Base-by-base conservation (phyloP, 345 rosid species). In the Sonneratia caseolaris region DNA sequence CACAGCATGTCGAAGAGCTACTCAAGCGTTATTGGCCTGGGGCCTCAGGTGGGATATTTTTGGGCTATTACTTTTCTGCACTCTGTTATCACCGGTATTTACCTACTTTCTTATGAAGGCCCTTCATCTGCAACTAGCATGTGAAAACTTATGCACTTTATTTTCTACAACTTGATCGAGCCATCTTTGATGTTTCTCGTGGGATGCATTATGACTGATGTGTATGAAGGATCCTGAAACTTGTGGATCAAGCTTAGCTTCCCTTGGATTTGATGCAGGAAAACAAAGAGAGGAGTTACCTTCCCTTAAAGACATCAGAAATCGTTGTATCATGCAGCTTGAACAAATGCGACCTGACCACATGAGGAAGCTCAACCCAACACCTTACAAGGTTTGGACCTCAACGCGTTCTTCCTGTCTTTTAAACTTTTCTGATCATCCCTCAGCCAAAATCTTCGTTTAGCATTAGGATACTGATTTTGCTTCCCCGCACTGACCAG, bases 1-100 rank as follows among this genome's bases (percentile, higher is more conserved):
- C 97, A 19, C 88, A 90, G 76, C 82, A 82, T n/a, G 92, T 95
- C 0, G 97, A 92, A 78, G 96, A 90, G 83, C 91, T 95, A 71
- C 75, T 95, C 71, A 88, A 90, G 80, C 92, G 99, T 79, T 95
- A 88, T 70, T 92, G 99, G 97, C 87, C 94, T 15, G 93, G 97
- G 22, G 79, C 69, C 72, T 85, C 97, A 84, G 98, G 99, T 90
- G 51, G 42, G 80, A 73, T 53, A 48, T 53, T n/a, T 43, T 3
- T 11, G 21, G 42, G 1, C 18, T 42, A n/a, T 56, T 40, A 21
- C 35, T 40, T 69, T 36, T 49, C 37, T 47, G 14, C 10, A 10
- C 36, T 48, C 7, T 56, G 37, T 21, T 24, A 12, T 66, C 14
- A n/a, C 48, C 69, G 5, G 37, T 66, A 15, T 42, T 40, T 19